Percentiles rank a stretch among this genome's conserved stretches.
phyloP scores from a whole-genome alignment of 768 basidiomycete genomes.

The Rhodosporidiobolus odoratus region DNA sequence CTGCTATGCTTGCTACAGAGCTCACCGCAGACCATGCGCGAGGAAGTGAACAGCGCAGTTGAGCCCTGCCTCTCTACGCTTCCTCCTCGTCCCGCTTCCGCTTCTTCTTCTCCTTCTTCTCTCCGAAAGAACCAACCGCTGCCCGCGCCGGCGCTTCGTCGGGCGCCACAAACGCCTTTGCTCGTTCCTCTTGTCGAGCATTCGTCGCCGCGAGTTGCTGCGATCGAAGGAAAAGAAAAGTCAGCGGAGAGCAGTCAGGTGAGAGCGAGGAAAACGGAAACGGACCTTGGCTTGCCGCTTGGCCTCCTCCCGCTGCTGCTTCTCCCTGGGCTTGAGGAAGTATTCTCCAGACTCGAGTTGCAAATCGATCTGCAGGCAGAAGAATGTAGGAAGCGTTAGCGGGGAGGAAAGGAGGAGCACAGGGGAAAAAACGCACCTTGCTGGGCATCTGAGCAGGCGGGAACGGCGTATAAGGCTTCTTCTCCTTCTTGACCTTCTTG shows the following conservation, averaged over 20 bases:
- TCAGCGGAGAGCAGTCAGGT: neutral
- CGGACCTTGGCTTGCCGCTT: constrained; percentile 70
- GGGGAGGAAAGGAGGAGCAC: neutral
- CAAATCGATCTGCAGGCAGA: constrained; percentile 63
- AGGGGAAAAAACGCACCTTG: constrained; percentile 56
- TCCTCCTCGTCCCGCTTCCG: neutral
- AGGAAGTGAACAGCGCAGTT: too few relatives aligned
- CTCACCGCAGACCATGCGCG: neutral
- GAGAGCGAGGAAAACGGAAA: neutral
- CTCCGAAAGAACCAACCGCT: constrained; percentile 56
- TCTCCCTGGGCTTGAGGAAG: constrained; percentile 88
- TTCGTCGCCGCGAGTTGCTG: constrained; percentile 75
- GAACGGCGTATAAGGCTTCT: constrained; percentile 71
- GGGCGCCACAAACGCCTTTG: constrained; percentile 82
- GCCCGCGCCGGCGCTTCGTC: constrained; percentile 64
- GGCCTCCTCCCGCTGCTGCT: constrained; percentile 66
- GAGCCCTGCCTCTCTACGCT: neutral
- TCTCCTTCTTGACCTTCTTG: constrained; percentile 93
- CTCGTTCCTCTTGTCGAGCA: constrained; percentile 69
- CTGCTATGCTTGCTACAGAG: too few relatives aligned
- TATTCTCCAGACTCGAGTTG: constrained; percentile 97
- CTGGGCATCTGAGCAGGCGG: constrained; percentile 88
- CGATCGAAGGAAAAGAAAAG: too few relatives aligned
- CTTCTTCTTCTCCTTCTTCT: constrained; percentile 48
- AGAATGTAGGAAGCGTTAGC: neutral